Evolutionary conservation across 345 rosid species (phyloP).

Genomic region (Populus pruinosa): DNA sequence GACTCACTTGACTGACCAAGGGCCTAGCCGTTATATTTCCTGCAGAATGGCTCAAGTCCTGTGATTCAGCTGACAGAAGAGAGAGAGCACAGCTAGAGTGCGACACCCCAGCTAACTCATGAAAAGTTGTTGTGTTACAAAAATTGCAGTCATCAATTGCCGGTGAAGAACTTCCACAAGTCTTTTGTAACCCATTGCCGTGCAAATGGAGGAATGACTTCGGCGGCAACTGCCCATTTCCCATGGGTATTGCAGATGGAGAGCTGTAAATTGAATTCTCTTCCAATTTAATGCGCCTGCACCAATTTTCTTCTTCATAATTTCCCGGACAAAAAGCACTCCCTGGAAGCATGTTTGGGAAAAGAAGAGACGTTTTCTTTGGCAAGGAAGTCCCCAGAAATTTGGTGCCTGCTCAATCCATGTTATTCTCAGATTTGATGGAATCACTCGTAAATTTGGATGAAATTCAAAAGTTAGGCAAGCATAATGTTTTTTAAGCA

Average conservation of each 20-base stretch:
- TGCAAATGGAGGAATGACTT: slow-evolving; percentile 24
- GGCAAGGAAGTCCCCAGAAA: slow-evolving; percentile 20
- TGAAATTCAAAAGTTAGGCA: background rate
- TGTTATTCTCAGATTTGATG: slow-evolving; percentile 2
- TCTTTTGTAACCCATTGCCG: slow-evolving; percentile 22
- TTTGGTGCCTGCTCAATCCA: slow-evolving; percentile 23
- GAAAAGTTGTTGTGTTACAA: slow-evolving; percentile 33
- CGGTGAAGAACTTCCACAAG: slow-evolving; percentile 21
- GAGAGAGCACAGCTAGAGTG: slow-evolving; percentile 77
- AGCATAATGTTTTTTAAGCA: background rate
- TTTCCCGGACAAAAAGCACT: slow-evolving; percentile 17
- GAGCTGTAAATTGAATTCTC: slow-evolving; percentile 4
- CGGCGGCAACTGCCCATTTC: slow-evolving; percentile 14
- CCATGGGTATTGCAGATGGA: background rate
- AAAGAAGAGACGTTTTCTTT: slow-evolving; percentile 23
- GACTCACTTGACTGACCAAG: slow-evolving; percentile 30
- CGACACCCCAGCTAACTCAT: slow-evolving; percentile 42
- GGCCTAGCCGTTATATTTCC: slow-evolving; percentile 35
- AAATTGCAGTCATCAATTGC: slow-evolving; percentile 20
- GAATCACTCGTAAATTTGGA: background rate
- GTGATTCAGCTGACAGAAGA: slow-evolving; percentile 91
- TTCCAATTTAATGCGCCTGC: slow-evolving; percentile 15
- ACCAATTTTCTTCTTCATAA: slow-evolving; percentile 14
- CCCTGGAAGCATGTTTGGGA: slow-evolving; percentile 17
- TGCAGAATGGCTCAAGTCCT: slow-evolving; percentile 35